Evolutionary conservation across 2,329 filamentous ascomycete species (phyloP).

Genomic region (Phaeophleospora eucalypticola): DNA sequence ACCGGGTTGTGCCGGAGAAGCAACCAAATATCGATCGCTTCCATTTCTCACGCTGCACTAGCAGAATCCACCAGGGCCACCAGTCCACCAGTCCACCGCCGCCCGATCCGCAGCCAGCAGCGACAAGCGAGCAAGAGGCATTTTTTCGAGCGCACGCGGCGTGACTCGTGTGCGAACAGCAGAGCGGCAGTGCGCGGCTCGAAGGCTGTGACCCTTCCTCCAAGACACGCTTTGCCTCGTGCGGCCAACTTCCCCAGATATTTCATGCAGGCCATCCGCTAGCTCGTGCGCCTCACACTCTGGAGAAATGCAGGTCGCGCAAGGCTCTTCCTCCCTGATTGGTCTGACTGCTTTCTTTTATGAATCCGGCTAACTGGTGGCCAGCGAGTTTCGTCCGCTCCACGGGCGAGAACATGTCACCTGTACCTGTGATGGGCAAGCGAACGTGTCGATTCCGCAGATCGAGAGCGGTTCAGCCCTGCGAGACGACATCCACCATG

Average conservation of each 20-base stretch:
- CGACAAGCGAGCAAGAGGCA: not conserved
- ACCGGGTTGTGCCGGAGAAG: not conserved
- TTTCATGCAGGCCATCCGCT: slow-evolving; percentile 7
- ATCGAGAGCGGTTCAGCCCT: too few species aligned
- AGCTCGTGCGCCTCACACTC: slow-evolving; percentile 4
- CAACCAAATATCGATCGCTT: not conserved
- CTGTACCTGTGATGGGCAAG: too few species aligned
- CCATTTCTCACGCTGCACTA: not conserved
- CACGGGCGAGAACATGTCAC: slow-evolving; percentile 3
- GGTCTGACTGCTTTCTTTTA: not conserved
- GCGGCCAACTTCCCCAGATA: slow-evolving; percentile 6
- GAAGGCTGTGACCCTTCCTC: not conserved
- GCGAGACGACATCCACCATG: too few species aligned
- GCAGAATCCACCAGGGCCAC: not conserved
- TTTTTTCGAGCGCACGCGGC: not conserved
- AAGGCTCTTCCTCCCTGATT: not conserved
- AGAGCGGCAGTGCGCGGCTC: slow-evolving; percentile 1
- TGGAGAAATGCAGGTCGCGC: slow-evolving; percentile 2
- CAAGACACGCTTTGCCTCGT: slow-evolving; percentile 1
- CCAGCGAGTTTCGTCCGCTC: slow-evolving; percentile 3
- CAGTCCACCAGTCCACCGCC: too few species aligned
- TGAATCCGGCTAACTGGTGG: not conserved
- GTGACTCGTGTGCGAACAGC: not conserved
- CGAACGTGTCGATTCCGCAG: too few species aligned
- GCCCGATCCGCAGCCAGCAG: not conserved